Base-by-base conservation (phyloP, 805 yeast species). In the Candida silvicultrix region DNA sequence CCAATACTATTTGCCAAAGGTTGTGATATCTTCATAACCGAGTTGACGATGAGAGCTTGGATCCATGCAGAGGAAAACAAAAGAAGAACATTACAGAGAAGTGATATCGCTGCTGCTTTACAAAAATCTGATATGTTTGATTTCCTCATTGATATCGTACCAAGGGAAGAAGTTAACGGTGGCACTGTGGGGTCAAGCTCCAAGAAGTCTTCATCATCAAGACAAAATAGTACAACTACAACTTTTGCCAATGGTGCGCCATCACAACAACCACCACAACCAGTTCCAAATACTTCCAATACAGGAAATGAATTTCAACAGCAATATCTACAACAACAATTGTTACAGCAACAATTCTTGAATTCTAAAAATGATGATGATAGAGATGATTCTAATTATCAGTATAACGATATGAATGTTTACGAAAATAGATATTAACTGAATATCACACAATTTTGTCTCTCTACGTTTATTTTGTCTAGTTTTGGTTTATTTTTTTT, bases 21-120 rank as follows among this genome's bases (percentile, higher is more conserved):
- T 1, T 94, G 99, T 67, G 99, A 94, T 63, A 83, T 94, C 32
- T 94, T 94, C 66, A 92, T 94, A 55, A 90, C 99, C 1, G 99
- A 94, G 64, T 71, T 94, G 45, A 90, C 99, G 14, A 90, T 94
- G 97, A 75, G 99, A 48, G 97, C 99, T 8, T 94, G 99, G 99
- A 89, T 94, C 50, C 97, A 90, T 58, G 97, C 98, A 3, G 98
- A 94, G 65, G 97, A 89, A 59, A 88, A 88, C 68, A 94, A 94
- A 62, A 77, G 99, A 54, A 70, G 99, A 49, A 94, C 99, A 5
- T 69, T 94, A 48, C 99, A 94, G 64, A 86, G 89, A 59, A 81
- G 89, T 1, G 99, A 94, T 61, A 89, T 94, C 51, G 96, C 97
- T 2, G 94, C 94, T 16, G 99, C 99, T 1, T 70, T 95, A 47